These are phyloP conservation scores for Fusarium subtropicale DNA, from an alignment of 2,329 filamentous ascomycete species.

Conservation along the genomic window DNA sequence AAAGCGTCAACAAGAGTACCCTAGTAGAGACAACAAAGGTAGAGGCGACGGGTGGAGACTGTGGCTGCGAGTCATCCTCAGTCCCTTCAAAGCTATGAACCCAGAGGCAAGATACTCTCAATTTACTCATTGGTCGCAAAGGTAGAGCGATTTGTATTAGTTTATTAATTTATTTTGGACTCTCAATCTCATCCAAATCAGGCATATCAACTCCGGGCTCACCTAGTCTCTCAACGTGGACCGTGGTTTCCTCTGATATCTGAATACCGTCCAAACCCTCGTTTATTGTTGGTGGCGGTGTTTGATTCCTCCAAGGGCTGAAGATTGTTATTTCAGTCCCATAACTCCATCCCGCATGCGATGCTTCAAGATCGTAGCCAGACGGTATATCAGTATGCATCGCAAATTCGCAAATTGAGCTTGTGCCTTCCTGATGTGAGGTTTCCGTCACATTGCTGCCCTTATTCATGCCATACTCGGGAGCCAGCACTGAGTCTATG, in stretches of 20 bases:
- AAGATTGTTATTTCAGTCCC: slow-evolving; percentile 24
- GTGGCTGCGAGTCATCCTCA: slow-evolving; percentile 12
- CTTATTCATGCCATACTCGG: slow-evolving; percentile 16
- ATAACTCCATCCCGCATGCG: slow-evolving; percentile 22
- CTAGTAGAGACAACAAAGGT: slow-evolving; percentile 14
- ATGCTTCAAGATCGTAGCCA: slow-evolving; percentile 26
- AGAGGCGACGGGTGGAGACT: not conserved
- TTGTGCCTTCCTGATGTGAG: slow-evolving; percentile 13
- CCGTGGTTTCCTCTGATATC: slow-evolving; percentile 24
- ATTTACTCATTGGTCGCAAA: not conserved
- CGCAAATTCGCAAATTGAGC: slow-evolving; percentile 20
- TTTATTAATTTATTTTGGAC: slow-evolving; percentile 12
- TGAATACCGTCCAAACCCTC: slow-evolving; percentile 19
- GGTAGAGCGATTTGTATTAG: slow-evolving; percentile 1
- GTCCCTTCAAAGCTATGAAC: slow-evolving; percentile 20
- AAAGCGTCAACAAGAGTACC: slow-evolving; percentile 34
- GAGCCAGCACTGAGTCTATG: slow-evolving; percentile 1
- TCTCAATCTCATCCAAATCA: not conserved
- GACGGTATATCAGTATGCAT: slow-evolving; percentile 10
- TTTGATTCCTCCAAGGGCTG: slow-evolving; percentile 16
- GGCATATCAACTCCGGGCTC: not conserved
- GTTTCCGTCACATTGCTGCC: not conserved
- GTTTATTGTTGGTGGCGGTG: not conserved
- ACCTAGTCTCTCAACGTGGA: slow-evolving; percentile 12
- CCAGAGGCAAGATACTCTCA: not conserved